These are phyloP conservation scores for Monascus ruber DNA, from an alignment of 2,329 filamentous ascomycete genomes.

Conservation along the genomic window DNA sequence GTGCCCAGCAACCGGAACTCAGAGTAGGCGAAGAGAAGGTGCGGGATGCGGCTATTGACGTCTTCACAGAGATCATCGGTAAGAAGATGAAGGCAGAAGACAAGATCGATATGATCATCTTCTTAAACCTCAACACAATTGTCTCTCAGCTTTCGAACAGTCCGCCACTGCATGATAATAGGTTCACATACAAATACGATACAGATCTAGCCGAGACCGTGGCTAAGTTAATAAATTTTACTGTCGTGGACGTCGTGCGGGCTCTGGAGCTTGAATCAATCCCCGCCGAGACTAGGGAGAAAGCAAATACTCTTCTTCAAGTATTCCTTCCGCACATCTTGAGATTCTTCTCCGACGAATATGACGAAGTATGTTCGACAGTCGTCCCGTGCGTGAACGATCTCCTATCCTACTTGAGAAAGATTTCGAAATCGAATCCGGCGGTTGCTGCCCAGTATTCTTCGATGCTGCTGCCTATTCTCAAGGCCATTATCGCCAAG, in stretches of 20 bases:
- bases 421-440: constrained; percentile 52
- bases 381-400: constrained; percentile 91
- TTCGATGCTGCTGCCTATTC: constrained; percentile 73
- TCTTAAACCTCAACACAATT: constrained; percentile 77
- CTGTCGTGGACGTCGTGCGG: constrained; percentile 74
- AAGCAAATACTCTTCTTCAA: constrained; percentile 71
- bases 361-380: constrained; percentile 93
- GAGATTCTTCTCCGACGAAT: constrained; percentile 94
- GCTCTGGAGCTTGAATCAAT: constrained; percentile 60
- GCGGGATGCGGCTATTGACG: constrained; percentile 82
- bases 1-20: constrained; percentile 48
- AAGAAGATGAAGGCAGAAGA: constrained; percentile 96
- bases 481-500: constrained; percentile 86
- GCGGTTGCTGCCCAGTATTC: constrained; percentile 62
- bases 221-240: constrained; percentile 88
- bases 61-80: constrained; percentile 86
- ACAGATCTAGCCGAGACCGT: constrained; percentile 91
- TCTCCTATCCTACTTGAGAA: constrained; percentile 79
- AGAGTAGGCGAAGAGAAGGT: constrained; percentile 67
- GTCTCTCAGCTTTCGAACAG: constrained; percentile 77
- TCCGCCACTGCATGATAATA: constrained; percentile 65
- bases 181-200: constrained; percentile 78
- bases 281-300: constrained; percentile 53
- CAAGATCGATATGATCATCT: constrained; percentile 87
- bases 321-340: constrained; percentile 77